Evolutionary conservation across 805 yeast species (phyloP).

Genomic region (Kuraishia cidri): DNA sequence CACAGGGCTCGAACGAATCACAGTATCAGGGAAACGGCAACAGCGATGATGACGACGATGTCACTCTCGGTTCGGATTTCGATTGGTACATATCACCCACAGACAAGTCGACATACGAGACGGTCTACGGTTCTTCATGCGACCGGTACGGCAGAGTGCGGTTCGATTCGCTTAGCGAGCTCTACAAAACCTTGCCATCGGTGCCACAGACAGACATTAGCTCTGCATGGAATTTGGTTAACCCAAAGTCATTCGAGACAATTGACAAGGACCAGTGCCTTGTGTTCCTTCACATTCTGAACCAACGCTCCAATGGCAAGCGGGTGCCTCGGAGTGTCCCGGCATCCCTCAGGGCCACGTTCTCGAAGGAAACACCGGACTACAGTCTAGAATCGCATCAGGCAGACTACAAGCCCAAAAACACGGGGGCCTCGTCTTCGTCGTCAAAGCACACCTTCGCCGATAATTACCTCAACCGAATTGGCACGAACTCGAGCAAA

Average conservation of each 20-base stretch:
- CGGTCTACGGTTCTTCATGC: slow-evolving; percentile 63
- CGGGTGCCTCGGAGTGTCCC: slow-evolving; percentile 95
- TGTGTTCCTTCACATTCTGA: slow-evolving; percentile 83
- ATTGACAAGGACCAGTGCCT: slow-evolving; percentile 91
- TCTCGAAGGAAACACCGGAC: slow-evolving; percentile 75
- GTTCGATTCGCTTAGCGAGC: slow-evolving; percentile 59
- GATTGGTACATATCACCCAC: slow-evolving; percentile 96
- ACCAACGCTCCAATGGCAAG: slow-evolving; percentile 73
- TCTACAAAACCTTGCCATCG: slow-evolving; percentile 58
- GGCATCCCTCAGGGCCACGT: slow-evolving; percentile 82
- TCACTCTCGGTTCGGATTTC: slow-evolving; percentile 54
- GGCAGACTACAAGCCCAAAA: slow-evolving; percentile 20
- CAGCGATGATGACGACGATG: slow-evolving; percentile 55
- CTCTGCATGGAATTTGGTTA: slow-evolving; percentile 91
- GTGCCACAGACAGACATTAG: slow-evolving; percentile 82
- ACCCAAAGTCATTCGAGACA: slow-evolving; percentile 79
- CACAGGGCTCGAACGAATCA: slow-evolving; percentile 12
- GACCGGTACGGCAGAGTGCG: slow-evolving; percentile 77
- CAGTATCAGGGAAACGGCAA: slow-evolving; percentile 9
- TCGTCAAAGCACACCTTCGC: slow-evolving; percentile 35
- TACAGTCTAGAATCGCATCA: slow-evolving; percentile 55
- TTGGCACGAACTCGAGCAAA: slow-evolving; percentile 31
- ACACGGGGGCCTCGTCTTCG: slow-evolving; percentile 6
- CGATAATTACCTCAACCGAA: slow-evolving; percentile 41
- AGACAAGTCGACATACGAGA: slow-evolving; percentile 71